Evolutionary conservation across 2,329 filamentous ascomycete genomes (phyloP).

Genomic region (Cordyceps fumosorosea): DNA sequence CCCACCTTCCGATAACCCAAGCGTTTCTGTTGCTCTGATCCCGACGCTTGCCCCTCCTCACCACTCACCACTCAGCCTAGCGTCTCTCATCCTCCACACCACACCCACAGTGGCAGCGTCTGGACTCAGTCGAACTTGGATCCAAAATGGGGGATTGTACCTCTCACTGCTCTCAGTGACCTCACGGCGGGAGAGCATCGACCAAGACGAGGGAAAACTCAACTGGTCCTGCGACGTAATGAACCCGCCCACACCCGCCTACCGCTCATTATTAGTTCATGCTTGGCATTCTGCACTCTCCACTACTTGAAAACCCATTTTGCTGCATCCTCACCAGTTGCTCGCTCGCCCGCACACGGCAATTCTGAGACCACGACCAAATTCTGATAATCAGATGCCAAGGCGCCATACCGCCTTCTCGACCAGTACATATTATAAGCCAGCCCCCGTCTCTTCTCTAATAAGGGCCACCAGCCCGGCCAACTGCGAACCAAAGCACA

Average conservation of each 20-base stretch:
- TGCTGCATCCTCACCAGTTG: not conserved
- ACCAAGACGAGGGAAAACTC: constrained; percentile 3
- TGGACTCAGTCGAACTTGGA: constrained; percentile 5
- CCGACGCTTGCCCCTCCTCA: not conserved
- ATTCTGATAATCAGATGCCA: not conserved
- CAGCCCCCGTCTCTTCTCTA: too few relatives aligned
- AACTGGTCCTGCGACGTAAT: not conserved
- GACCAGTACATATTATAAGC: too few relatives aligned
- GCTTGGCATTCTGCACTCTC: constrained; percentile 5
- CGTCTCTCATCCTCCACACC: constrained; percentile 8
- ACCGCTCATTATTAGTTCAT: not conserved
- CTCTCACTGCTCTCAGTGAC: not conserved
- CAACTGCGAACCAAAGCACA: constrained; percentile 1
- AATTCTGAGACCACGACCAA: not conserved
- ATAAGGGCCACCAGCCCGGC: not conserved
- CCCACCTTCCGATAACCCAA: not conserved
- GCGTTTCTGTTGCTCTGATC: not conserved
- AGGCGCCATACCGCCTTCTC: not conserved
- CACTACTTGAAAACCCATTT: not conserved
- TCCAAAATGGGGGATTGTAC: not conserved
- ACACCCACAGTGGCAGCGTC: constrained; percentile 1
- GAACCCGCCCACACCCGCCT: not conserved
- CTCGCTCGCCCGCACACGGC: not conserved
- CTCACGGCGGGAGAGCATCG: not conserved
- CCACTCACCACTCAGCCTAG: not conserved